These are phyloP conservation scores for Globisporangium mamillatum DNA, from an alignment of 352 stramenopile species.

Conservation along the genomic window DNA sequence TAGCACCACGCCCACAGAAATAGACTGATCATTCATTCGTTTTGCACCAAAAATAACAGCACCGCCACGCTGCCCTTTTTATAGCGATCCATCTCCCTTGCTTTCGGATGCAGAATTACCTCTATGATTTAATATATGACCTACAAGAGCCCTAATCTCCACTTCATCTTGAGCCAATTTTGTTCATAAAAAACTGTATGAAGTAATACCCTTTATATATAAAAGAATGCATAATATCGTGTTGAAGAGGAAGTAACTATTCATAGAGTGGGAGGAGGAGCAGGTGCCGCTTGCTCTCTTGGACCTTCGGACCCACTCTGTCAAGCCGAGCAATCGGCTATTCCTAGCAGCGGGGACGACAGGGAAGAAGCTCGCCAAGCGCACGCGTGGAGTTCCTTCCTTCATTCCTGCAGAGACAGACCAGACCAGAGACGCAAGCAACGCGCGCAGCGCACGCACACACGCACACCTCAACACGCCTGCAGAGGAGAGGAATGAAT, in stretches of 20 bases:
- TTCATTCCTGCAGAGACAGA: not conserved
- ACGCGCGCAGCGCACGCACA: not conserved
- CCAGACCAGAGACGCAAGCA: not conserved
- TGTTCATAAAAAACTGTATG: not conserved
- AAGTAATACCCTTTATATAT: not conserved
- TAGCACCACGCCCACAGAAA: not conserved
- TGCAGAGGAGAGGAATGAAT: conserved; percentile 3
- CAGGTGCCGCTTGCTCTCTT: conserved; percentile 1
- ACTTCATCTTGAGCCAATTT: not conserved
- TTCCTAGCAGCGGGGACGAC: not conserved
- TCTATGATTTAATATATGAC: not conserved
- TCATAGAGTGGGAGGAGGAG: not conserved
- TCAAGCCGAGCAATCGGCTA: not conserved
- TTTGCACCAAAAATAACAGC: not conserved
- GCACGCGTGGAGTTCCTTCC: not conserved
- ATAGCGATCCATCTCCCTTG: not conserved
- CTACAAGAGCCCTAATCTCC: not conserved
- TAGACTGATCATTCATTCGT: not conserved
- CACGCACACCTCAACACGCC: not conserved
- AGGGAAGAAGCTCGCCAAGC: not conserved
- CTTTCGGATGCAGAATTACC: not conserved
- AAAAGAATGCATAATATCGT: not conserved
- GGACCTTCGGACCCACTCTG: not conserved
- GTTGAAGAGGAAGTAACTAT: not conserved
- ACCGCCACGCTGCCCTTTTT: not conserved